A percentile compares a stretch with the other conserved stretches of the same genome.
phyloP scores from a whole-genome alignment of 345 rosid species.

The Sisymbrium altissimum region DNA sequence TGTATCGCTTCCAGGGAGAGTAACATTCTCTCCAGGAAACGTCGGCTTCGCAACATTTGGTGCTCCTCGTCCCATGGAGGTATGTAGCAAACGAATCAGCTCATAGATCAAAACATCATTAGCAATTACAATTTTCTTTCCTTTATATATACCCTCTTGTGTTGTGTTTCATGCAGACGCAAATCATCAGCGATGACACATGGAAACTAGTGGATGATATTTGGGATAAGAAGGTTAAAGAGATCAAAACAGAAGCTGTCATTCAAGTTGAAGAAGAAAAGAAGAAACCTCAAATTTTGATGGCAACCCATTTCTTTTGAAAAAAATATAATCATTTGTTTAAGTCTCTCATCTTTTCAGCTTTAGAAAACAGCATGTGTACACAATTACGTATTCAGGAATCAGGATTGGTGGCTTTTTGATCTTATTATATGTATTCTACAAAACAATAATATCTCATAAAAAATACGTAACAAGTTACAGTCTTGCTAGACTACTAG shows the following conservation, averaged over 20 bases:
- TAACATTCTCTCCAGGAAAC: conserved; percentile 96
- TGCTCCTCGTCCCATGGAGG: conserved; percentile 89
- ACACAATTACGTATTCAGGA: background rate
- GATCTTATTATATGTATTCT: background rate
- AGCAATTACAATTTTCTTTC: background rate
- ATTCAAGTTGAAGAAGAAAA: conserved; percentile 60
- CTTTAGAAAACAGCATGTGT: conserved; percentile 1
- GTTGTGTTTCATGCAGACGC: conserved; percentile 53
- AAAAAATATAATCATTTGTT: background rate
- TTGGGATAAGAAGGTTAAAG: conserved; percentile 73
- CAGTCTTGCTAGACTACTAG: background rate
- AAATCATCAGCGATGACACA: conserved; percentile 67
- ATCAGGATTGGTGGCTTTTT: background rate
- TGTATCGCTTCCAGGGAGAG: conserved; percentile 82
- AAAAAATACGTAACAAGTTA: background rate
- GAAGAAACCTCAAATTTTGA: conserved; percentile 75
- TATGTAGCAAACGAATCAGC: conserved; percentile 25
- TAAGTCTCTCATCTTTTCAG: background rate
- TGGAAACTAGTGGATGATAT: conserved; percentile 85
- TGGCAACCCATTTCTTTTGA: conserved; percentile 86
- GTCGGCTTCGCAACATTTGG: conserved; percentile 90
- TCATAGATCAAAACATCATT: background rate
- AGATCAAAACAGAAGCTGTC: conserved; percentile 59
- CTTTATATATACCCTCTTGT: background rate
- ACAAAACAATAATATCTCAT: too few species aligned